phyloP scores from a whole-genome alignment of 192 early-diverging fungal genomes.

The Radiomyces spectabilis region DNA sequence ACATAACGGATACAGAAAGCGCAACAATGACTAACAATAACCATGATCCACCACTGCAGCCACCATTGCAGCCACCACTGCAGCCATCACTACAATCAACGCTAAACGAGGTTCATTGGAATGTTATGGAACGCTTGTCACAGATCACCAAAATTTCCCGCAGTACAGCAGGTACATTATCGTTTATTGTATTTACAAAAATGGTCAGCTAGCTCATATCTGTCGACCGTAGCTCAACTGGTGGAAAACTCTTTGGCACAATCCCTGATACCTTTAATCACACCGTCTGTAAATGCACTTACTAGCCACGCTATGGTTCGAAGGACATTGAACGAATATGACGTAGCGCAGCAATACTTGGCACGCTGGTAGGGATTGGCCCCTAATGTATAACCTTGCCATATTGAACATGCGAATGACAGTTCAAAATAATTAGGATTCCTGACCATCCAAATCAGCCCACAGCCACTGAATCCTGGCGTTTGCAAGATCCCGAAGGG shows the following conservation, averaged over 20 bases:
- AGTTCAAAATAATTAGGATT: too few species aligned
- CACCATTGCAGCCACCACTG: neutral
- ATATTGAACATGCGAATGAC: too few species aligned
- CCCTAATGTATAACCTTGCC: too few species aligned
- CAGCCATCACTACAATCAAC: neutral
- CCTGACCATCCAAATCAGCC: conserved; percentile 1
- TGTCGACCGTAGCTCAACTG: conserved; percentile 9
- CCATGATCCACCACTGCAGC: neutral
- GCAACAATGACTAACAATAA: too few species aligned
- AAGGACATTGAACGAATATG: conserved; percentile 60
- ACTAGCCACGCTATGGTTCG: conserved; percentile 42
- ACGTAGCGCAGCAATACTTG: conserved; percentile 60
- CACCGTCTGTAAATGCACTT: conserved; percentile 42
- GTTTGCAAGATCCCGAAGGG: conserved; percentile 3
- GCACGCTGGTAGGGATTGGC: conserved; percentile 51
- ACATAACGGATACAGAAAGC: too few species aligned
- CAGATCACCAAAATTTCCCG: conserved; percentile 59
- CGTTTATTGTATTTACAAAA: neutral
- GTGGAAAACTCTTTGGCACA: conserved; percentile 44
- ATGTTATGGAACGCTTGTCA: conserved; percentile 64
- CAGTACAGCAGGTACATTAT: conserved; percentile 48
- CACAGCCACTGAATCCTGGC: neutral
- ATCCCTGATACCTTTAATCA: conserved; percentile 40
- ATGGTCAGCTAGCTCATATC: neutral
- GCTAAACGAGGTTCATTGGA: conserved; percentile 53